These are phyloP conservation scores for Articulospora tetracladia DNA, from an alignment of 495 filamentous ascomycete genomes.

Conservation along the genomic window DNA sequence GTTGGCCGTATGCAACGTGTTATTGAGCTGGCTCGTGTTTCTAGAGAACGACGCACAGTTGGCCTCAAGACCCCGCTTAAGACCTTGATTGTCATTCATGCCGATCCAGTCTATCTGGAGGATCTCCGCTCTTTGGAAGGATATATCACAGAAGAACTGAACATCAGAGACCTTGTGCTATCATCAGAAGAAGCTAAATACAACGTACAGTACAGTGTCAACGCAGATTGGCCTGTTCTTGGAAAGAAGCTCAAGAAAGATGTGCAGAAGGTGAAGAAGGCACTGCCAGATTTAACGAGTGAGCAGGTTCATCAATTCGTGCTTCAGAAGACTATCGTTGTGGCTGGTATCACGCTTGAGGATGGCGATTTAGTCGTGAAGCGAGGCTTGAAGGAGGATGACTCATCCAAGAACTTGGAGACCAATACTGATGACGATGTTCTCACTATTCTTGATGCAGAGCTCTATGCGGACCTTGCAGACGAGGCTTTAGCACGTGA, in stretches of 20 bases:
- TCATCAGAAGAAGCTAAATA: conserved; percentile 86
- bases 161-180: conserved; percentile 79
- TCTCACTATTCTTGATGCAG: conserved; percentile 74
- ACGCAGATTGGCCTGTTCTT: conserved; percentile 87
- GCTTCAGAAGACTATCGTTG: conserved; percentile 61
- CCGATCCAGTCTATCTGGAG: conserved; percentile 75
- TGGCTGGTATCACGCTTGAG: conserved; percentile 79
- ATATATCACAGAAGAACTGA: conserved; percentile 89
- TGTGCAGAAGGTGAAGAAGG: conserved; percentile 83
- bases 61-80: conserved; percentile 88
- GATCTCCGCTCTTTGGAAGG: conserved; percentile 79
- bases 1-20: conserved; percentile 92
- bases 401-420: conserved; percentile 66
- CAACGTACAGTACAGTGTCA: conserved; percentile 83
- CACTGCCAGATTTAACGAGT: conserved; percentile 72
- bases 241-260: conserved; percentile 98
- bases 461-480: conserved; percentile 67
- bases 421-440: conserved; percentile 82
- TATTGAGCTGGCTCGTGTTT: conserved; percentile 83
- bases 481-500: conserved; percentile 76
- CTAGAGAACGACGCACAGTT: conserved; percentile 79
- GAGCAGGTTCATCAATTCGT: conserved; percentile 70
- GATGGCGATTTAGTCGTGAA: conserved; percentile 82
- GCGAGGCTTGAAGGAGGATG: conserved; percentile 68
- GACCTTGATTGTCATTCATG: conserved; percentile 84